Conservation (phyloP, 345 rosid species). For the Iberis pinnata region DNA sequence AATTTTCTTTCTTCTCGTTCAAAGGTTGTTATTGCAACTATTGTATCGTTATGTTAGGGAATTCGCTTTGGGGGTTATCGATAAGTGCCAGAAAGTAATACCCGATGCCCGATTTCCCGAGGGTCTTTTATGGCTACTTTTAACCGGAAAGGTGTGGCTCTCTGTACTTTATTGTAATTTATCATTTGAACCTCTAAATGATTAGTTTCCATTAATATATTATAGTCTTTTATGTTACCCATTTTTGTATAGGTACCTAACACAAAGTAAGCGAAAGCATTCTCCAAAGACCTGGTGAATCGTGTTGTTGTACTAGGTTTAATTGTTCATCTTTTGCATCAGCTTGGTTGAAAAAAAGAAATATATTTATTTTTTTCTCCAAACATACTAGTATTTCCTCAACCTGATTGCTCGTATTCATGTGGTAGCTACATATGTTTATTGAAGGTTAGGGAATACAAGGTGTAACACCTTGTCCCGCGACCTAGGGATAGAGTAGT, state of each 20-base stretch:
- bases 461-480: no score
- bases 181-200: background rate
- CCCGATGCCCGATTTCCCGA: constrained; percentile 88
- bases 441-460: constrained; percentile 58
- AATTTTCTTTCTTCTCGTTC: background rate
- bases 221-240: constrained; percentile 2
- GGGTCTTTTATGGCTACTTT: constrained; percentile 97
- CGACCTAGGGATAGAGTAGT: no score
- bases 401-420: constrained; percentile 91
- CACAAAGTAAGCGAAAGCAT: constrained; percentile 79
- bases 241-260: constrained; percentile 48
- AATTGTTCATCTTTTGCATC: constrained; percentile 13
- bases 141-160: constrained; percentile 84
- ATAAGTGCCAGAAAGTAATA: constrained; percentile 92
- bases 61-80: constrained; percentile 90
- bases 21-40: constrained; percentile 6
- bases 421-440: constrained; percentile 78
- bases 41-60: constrained; percentile 46
- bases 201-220: background rate
- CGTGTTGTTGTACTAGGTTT: constrained; percentile 93
- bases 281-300: constrained; percentile 65
- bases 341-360: constrained; percentile 4
- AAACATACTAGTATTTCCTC: constrained; percentile 75
- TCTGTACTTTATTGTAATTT: constrained; percentile 1
- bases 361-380: constrained; percentile 9